Conservation (phyloP, 495 filamentous ascomycete species). For the Thermothielavioides terrestris region DNA sequence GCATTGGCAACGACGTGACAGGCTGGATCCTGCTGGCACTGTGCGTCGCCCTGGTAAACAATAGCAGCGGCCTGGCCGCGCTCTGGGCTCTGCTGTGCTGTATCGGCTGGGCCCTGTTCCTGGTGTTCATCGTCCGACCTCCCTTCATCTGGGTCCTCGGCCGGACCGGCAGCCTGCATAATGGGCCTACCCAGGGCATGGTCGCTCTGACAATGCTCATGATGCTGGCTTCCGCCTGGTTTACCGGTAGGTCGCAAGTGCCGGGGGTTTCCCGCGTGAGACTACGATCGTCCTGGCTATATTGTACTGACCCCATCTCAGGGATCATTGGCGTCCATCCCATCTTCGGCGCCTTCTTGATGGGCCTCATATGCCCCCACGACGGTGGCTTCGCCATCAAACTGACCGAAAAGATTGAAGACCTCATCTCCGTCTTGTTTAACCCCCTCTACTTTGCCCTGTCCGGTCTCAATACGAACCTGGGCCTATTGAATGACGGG, state of each 20-base stretch:
- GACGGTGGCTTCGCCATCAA: slow-evolving; percentile 93
- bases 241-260: slow-evolving; percentile 55
- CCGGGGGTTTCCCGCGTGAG: not conserved
- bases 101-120: slow-evolving; percentile 67
- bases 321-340: slow-evolving; percentile 79
- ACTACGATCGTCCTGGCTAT: not conserved
- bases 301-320: slow-evolving; percentile 18
- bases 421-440: slow-evolving; percentile 81
- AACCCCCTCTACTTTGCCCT: slow-evolving; percentile 92
- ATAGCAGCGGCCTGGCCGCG: slow-evolving; percentile 72
- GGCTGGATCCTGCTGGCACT: slow-evolving; percentile 93
- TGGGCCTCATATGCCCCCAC: slow-evolving; percentile 89
- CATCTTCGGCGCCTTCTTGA: slow-evolving; percentile 81
- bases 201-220: slow-evolving; percentile 76
- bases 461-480: slow-evolving; percentile 81
- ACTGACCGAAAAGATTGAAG: slow-evolving; percentile 92
- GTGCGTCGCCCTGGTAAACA: slow-evolving; percentile 90
- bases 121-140: slow-evolving; percentile 68
- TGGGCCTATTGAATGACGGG: slow-evolving; percentile 75
- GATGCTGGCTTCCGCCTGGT: slow-evolving; percentile 78
- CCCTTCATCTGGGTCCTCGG: slow-evolving; percentile 67
- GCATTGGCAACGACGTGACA: slow-evolving; percentile 85
- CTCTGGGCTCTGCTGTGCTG: slow-evolving; percentile 76
- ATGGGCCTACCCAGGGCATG: slow-evolving; percentile 82
- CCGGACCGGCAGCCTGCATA: slow-evolving; percentile 69